Evolutionary conservation across 169 alveolate genomes (phyloP), one percentile per base, ranked within the genome.

Genomic region (Eimeria acervulina): DNA sequence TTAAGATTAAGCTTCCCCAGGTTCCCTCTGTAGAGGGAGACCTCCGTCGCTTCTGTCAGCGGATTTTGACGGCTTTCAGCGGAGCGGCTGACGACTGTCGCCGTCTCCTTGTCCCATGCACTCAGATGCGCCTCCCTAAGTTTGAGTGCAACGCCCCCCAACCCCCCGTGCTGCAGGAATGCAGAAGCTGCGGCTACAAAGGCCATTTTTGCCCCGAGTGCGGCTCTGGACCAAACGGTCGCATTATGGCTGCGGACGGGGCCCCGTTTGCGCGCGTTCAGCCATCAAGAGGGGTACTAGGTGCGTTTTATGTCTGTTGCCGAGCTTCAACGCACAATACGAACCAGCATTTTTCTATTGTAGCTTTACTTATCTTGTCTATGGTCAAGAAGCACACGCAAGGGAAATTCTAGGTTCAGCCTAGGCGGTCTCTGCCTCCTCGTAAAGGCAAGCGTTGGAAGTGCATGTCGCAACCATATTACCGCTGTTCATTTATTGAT

Each of bases 1-100:
- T 92, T 10, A 70, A 76, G 42, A 52, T 92, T 13, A 44, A 44
- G 44, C 61, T 85, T 38, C 93, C 93, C 63, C 81, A 85, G 17
- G 31, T 85, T 23, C 93, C 93, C 52, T 52, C 76, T 59, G 81
- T 85, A 33, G 93, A 85, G n/a, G 93, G 93, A 36, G 93, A 85
- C 38, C 38, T 85, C 52, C 76, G 80, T 31, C 76, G 93, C 0
- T 85, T 85, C 40, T 85, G 93, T 28, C 93, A 61, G 81, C 52
- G 93, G 44, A 52, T 85, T 38, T 19, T 61, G 61, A 33, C 68
- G 23, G 93, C 93, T 38, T 59, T 85, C 93, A 85, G 93, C 26
- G 93, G 93, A 2, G 93, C 93, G 4, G 93, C 93, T 36, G 93
- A 85, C 15, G 93, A 85, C 63, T 85, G 93, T 70, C 93, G 93